Base-by-base conservation (phyloP, 306 rosid genomes). In the Dicorynia guianensis region DNA sequence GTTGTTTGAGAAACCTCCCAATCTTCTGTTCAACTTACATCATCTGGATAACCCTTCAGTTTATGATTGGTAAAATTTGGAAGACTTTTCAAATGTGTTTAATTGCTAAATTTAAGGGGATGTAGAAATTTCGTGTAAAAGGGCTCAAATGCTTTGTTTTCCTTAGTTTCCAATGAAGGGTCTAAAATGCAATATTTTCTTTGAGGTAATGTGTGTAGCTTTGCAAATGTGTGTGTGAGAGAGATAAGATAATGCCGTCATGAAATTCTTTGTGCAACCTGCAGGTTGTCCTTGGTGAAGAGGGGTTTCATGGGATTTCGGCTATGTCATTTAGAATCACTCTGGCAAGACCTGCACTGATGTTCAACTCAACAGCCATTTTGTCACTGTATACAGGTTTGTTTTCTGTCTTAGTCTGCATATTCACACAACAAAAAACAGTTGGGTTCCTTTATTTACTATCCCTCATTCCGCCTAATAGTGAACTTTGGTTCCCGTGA, bases 241-340 rank as follows among this genome's bases (percentile, higher is more conserved):
- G 3, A 10, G 5, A 40, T 8, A 63, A 40, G n/a, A 11, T 14
- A 13, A 36, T 71, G 11, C 13, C n/a, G 50, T 63, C 72, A 72
- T 46, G 43, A 56, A 40, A 69, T 68, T 68, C 63, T 38, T 52
- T 64, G 49, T 47, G n/a, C 70, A 70, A 81, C 64, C 48, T 83
- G 82, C 86, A 95, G 97, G 96, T 92, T 48, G 48, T 80, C 63
- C 65, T 95, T 11, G 93, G 87, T 6, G 97, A 95, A 71, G 98
- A 95, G 84, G 83, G 80, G 44, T 92, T 88, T 85, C 96, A 85
- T 50, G 96, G 96, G 61, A 87, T 95, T 49, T 88, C 93, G 5
- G 78, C 82, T 78, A 83, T 95, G 82, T 92, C 97, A 4, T 95
- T 95, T 66, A 72, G 72, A 17, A 95, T 95, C 84, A 87, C 82